Evolutionary conservation across 768 basidiomycete species (phyloP), one percentile per base, ranked within the genome.

Genomic region (Lactarius akahatsu): DNA sequence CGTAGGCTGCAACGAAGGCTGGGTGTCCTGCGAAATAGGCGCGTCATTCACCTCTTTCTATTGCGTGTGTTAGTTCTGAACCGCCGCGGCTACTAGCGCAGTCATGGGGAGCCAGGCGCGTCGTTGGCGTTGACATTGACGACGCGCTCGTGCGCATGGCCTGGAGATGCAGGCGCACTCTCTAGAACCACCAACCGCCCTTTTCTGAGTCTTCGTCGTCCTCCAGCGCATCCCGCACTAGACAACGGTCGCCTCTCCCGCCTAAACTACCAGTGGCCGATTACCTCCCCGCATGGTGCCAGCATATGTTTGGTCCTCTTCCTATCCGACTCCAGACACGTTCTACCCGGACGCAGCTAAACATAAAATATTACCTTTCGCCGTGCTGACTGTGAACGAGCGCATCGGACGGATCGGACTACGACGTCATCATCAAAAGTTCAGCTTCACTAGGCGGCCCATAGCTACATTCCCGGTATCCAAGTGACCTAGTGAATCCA

Each of bases 41-140:
- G 52, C 52, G 57, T 59, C 50, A 3, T 59, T 87, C 20, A 20
- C 23, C 38, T 23, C 26, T 34, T 8, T 28, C 26, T 18, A 2
- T 52, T 30, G 2, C 13, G 4, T 9, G 18, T 20, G 20, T 38
- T 41, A 11, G 23, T 11, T 11, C 23, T 58, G 56, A 62, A 13
- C 1, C 9, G 16, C 5, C 20, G 6, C 38, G 26, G n/a, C 47
- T 28, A 23, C 8, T 67, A 92, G 92, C 89, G 36, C 92, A 91
- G 72, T 75, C 76, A 1, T 81, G 81, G 74, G 83, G 83, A 2
- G 88, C 91, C 6, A 73, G 72, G n/a, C 82, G 81, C 67, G 89
- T 94, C 10, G 78, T 89, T 89, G 15, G 93, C 1, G 91, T 96
- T 0, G 94, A 96, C 73, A 90, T 96, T 55, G 94, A 95, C 73